Evolutionary conservation across 75 land plant genomes (phyloP), one percentile per base, ranked within the genome.

Genomic region (Pinus taeda): DNA sequence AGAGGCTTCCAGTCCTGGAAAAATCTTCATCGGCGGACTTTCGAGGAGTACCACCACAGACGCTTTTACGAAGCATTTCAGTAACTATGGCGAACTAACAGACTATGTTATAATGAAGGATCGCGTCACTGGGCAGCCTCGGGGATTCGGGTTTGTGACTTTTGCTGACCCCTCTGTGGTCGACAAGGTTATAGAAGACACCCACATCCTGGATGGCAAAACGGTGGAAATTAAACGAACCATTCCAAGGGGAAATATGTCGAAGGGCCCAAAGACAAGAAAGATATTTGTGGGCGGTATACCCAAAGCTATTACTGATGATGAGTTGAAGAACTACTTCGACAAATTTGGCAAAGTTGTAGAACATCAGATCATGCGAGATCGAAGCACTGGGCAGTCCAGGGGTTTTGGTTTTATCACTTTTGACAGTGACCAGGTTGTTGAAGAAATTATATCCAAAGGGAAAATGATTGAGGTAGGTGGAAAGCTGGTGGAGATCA

Each of bases 81-180:
- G 33, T 33, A 0, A 2, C 33, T 33, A 33, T 33, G 33, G 33
- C 2, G 33, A 33, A 33, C 33, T 33, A 33, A 33, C 33, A 33
- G 33, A 33, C 33, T 33, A 0, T 33, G 33, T 33, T 9, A 92
- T 96, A 8, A 92, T 96, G 97, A 90, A 82, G 42, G 96, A 96
- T 55, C 83, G 93, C 30, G 29, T 62, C 56, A 92, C 97, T 42
- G 88, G 94, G 3, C 90, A 87, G 65, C 97, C 97, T 0, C 87
- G 99, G 9, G 99, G 99, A 9, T 96, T 96, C 79, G 99, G 99
- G 22, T 96, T 96, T 57, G 84, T 96, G 57, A 93, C 95, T 8
- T 96, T 85, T 81, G 93, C 90, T 57, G 98, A 96, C 79, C 91
- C 99, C 36, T 33, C 33, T 33, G 33, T 33, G 33, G 33, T 33